phyloP scores from a whole-genome alignment of 208 protist species.

The Hexamita inflata region DNA sequence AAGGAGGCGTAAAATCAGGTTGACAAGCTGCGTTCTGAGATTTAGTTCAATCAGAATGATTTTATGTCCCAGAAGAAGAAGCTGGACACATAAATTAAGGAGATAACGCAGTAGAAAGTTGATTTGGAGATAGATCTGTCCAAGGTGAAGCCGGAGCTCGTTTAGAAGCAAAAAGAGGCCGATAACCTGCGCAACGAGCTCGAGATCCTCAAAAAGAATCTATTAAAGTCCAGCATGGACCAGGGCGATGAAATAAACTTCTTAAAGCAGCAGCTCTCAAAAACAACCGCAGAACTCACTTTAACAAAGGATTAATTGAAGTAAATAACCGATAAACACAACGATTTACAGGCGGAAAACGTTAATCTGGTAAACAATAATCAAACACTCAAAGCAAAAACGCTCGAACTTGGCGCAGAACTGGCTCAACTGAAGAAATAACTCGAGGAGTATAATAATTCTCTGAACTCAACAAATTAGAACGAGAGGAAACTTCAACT shows the following conservation, averaged over 20 bases:
- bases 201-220: background rate
- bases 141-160: background rate
- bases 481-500: slow-evolving; percentile 21
- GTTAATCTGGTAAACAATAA: background rate
- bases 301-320: background rate
- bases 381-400: background rate
- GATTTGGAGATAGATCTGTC: background rate
- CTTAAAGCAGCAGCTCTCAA: background rate
- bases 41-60: background rate
- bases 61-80: no score
- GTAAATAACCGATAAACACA: background rate
- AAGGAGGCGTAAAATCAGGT: background rate
- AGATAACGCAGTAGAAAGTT: no score
- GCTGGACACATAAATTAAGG: no score
- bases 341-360: background rate
- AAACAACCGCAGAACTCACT: background rate
- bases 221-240: background rate
- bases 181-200: background rate
- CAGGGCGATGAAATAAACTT: background rate
- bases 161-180: background rate
- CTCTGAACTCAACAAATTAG: background rate
- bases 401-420: background rate
- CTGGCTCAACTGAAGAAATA: background rate
- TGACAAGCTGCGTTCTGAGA: background rate
- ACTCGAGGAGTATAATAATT: background rate